A percentile compares a stretch with the other conserved stretches of the same genome.
Conservation (phyloP, 306 rosid species). For the Gleditsia sinensis region DNA sequence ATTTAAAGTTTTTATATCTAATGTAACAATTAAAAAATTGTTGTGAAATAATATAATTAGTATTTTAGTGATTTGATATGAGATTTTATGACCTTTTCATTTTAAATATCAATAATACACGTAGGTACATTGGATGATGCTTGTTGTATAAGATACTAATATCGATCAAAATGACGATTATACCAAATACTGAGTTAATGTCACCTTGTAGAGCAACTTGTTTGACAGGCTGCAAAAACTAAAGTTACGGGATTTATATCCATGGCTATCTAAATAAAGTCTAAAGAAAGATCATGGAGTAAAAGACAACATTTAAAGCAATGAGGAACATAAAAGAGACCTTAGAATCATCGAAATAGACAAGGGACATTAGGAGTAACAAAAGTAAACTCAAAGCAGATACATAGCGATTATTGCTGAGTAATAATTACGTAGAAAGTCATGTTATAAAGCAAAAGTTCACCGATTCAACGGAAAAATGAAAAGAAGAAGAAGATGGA, state of each 20-base stretch:
- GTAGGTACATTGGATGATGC: too few relatives aligned
- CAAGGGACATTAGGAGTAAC: conserved; percentile 34
- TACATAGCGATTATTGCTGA: conserved; percentile 37
- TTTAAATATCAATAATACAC: too few relatives aligned
- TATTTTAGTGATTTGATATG: too few relatives aligned
- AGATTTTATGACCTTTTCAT: too few relatives aligned
- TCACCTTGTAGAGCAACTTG: too few relatives aligned
- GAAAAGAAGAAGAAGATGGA: too few relatives aligned
- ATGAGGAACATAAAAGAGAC: conserved; percentile 41
- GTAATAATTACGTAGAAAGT: conserved; percentile 68
- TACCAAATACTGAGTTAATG: too few relatives aligned
- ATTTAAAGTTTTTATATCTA: too few relatives aligned
- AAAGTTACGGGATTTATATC: background rate
- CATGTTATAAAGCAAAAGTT: conserved; percentile 42
- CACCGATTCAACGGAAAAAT: background rate
- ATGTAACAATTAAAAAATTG: too few relatives aligned
- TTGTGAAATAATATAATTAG: too few relatives aligned
- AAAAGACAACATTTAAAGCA: conserved; percentile 41
- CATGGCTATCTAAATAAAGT: background rate
- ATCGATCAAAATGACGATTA: too few relatives aligned
- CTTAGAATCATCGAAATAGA: conserved; percentile 38
- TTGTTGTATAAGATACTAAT: too few relatives aligned
- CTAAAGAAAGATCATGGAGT: conserved; percentile 28
- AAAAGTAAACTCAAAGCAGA: conserved; percentile 43
- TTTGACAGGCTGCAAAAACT: background rate